Base-by-base conservation (phyloP, 208 protist species). In the Blastocrithidia nonstop region DNA sequence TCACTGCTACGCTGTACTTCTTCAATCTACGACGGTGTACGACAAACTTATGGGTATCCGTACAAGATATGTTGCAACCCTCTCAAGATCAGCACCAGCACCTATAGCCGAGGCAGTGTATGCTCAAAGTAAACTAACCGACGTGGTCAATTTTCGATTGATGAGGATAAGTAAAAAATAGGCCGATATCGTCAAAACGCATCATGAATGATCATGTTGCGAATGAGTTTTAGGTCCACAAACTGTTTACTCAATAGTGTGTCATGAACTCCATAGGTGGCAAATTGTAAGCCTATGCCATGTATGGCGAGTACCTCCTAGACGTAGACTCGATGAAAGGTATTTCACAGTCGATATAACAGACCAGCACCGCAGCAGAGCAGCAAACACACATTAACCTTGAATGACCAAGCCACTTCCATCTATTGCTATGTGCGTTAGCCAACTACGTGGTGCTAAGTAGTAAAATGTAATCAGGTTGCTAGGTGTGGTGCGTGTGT, bases 91-190 rank as follows among this genome's bases (percentile, higher is more conserved):
- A 54, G 65, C 9, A 49, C 66, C 57, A 92, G 64, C 44, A 87
- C 69, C 32, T 33, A 63, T 37, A 92, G 59, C 33, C 78, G 71
- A 21, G 82, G 82, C 37, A 92, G 51, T 17, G 71, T 79, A 22
- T 79, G 60, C 15, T 68, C 59, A 58, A 92, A 92, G 32, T 71
- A 68, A 15, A 92, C 77, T 0, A 86, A 11, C 0, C 72, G 60
- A 16, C 46, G 22, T 9, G 68, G 24, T 13, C 66, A 32, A 51
- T 84, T 84, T 45, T 88, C 78, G 4, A 92, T 56, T 9, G 73
- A 76, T 3, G 70, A 71, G 32, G 78, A 84, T 15, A 92, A 65
- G 43, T 77, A 88, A 25, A 88, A 88, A 0, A 92, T 78, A 7
- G 62, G 73, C 50, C 78, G 74, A 31, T 77, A 80, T 19, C 82